Conservation (phyloP, 306 rosid genomes). For the Quercus berberidifolia region DNA sequence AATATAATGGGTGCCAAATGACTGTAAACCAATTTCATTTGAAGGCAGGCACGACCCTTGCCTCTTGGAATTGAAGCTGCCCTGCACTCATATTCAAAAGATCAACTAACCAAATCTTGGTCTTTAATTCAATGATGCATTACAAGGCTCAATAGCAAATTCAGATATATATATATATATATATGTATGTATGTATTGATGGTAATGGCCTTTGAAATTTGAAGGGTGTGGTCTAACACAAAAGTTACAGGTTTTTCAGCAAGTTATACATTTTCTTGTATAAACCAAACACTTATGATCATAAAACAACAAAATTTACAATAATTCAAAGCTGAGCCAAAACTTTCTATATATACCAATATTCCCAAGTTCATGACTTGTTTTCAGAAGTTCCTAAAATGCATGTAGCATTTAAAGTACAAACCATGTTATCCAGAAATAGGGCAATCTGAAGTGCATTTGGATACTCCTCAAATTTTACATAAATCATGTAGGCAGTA, state of each 20-base stretch:
- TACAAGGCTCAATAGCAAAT: neutral
- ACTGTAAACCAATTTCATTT: constrained; percentile 63
- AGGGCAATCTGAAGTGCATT: constrained; percentile 92
- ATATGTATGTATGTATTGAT: neutral
- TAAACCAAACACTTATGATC: neutral
- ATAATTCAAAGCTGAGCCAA: neutral
- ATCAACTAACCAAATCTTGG: neutral
- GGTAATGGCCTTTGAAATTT: neutral
- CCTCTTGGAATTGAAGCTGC: constrained; percentile 67
- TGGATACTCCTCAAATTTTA: constrained; percentile 81
- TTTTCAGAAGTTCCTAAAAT: neutral
- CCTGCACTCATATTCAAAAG: constrained; percentile 40
- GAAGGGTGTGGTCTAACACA: neutral
- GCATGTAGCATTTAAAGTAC: neutral
- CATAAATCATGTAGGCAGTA: constrained; percentile 71
- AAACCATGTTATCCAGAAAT: constrained; percentile 76
- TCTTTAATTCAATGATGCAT: neutral
- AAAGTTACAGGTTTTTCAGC: neutral
- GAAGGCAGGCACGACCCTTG: constrained; percentile 50
- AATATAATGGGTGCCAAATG: constrained; percentile 57
- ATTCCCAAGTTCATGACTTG: neutral
- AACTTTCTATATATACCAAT: neutral
- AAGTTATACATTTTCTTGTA: neutral
- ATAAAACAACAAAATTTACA: neutral
- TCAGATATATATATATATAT: neutral